These are phyloP conservation scores for Paraphoma sp. DNA, from an alignment of 2,329 filamentous ascomycete species.

Conservation along the genomic window DNA sequence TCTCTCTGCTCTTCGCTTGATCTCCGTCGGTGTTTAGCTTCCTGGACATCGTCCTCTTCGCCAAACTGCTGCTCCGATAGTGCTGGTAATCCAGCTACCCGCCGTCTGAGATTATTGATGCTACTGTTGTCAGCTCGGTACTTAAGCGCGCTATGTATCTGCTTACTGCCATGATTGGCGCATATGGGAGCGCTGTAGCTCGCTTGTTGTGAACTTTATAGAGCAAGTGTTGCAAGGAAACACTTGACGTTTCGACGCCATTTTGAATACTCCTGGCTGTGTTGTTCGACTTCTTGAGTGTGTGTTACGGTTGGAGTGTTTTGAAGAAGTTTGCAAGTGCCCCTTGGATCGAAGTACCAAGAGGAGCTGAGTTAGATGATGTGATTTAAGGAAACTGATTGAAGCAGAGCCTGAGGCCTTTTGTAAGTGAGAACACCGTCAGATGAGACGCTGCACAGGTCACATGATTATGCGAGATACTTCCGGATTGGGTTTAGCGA, in stretches of 20 bases:
- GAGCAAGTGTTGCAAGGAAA: conserved; percentile 27
- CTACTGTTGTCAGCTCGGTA: conserved; percentile 9
- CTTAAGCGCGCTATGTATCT: neutral
- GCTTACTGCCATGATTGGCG: conserved; percentile 23
- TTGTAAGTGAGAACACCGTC: neutral
- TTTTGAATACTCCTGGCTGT: neutral
- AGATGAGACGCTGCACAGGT: neutral
- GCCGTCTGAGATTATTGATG: conserved; percentile 25
- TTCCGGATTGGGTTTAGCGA: neutral
- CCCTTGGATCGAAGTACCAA: no score
- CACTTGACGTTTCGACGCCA: conserved; percentile 5
- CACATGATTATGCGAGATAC: neutral
- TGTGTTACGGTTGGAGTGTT: neutral
- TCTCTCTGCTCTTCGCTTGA: neutral
- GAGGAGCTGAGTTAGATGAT: no score
- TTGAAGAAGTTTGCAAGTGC: neutral
- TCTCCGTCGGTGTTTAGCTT: neutral
- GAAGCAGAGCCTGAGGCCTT: neutral
- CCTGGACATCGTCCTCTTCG: conserved; percentile 5
- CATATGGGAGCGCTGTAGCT: conserved; percentile 26
- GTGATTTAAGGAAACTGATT: no score
- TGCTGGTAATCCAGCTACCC: conserved; percentile 19
- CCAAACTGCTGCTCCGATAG: conserved; percentile 16
- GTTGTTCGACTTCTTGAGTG: neutral
- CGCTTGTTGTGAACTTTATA: conserved; percentile 15